A percentile compares a stretch with the other conserved stretches of the same genome.
Conservation (phyloP, 768 basidiomycete genomes). For the Suillus paluster region DNA sequence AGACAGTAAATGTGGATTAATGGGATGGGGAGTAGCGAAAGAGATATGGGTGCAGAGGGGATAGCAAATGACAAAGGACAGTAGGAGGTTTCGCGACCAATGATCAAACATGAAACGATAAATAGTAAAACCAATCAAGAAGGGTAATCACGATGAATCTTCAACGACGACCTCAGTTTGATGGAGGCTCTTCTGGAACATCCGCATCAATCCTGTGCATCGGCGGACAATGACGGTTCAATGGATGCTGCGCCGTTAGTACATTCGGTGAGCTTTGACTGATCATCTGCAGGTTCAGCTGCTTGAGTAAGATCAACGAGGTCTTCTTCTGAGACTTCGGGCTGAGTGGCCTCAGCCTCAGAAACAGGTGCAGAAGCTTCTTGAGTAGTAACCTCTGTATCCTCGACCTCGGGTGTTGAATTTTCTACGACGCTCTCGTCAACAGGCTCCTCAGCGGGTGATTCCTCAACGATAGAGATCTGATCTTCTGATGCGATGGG, state of each 20-base stretch:
- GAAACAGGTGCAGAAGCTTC: slow-evolving; percentile 1
- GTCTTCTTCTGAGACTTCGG: background rate
- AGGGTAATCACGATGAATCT: background rate
- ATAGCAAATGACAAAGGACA: slow-evolving; percentile 13
- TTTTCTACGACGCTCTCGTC: background rate
- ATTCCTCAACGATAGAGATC: slow-evolving; percentile 1
- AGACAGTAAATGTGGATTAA: slow-evolving; percentile 18
- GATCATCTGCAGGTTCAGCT: slow-evolving; percentile 1
- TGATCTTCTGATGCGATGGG: slow-evolving; percentile 11
- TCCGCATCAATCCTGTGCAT: background rate
- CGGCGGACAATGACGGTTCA: background rate
- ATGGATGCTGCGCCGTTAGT: background rate
- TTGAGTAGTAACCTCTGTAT: slow-evolving; percentile 9
- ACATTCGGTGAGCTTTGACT: background rate
- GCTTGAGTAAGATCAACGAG: background rate
- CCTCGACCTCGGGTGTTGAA: background rate
- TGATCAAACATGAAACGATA: slow-evolving; percentile 1
- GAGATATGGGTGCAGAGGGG: slow-evolving; percentile 10
- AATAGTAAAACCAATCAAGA: background rate
- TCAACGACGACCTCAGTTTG: slow-evolving; percentile 1
- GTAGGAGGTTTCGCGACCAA: slow-evolving; percentile 10
- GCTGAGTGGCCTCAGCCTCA: slow-evolving; percentile 2
- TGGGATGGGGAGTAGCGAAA: slow-evolving; percentile 13
- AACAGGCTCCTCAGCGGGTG: background rate
- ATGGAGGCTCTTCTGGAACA: background rate